phyloP scores from a whole-genome alignment of 2,329 filamentous ascomycete genomes.

The Calonectria pteridis region DNA sequence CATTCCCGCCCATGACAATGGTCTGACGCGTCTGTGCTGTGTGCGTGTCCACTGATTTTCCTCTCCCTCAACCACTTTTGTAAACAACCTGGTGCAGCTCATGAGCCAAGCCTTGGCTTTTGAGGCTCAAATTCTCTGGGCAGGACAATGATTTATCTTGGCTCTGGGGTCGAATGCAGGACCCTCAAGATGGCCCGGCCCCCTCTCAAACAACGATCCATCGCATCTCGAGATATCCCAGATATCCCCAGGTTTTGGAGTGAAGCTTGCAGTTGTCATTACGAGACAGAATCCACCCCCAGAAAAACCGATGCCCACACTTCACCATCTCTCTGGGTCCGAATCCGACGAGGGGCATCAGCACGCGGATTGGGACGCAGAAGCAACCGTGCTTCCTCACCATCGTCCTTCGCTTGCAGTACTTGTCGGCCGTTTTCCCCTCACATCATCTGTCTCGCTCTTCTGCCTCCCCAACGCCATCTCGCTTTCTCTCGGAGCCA shows the following conservation, averaged over 20 bases:
- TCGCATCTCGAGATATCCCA: conserved; percentile 26
- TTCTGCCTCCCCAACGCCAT: background rate
- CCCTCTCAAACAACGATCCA: conserved; percentile 4
- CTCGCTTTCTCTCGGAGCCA: conserved; percentile 3
- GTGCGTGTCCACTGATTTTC: background rate
- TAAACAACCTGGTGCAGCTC: background rate
- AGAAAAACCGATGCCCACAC: conserved; percentile 13
- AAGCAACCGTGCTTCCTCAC: background rate
- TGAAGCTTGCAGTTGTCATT: conserved; percentile 16
- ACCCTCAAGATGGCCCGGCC: conserved; percentile 9
- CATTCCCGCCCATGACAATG: background rate
- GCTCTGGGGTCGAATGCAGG: conserved; percentile 15
- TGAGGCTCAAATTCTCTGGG: conserved; percentile 26
- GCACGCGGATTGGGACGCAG: background rate
- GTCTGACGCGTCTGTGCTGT: background rate
- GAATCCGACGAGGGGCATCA: background rate
- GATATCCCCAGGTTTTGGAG: conserved; percentile 25
- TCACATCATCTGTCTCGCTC: background rate
- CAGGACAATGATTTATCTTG: conserved; percentile 1
- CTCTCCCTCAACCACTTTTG: background rate
- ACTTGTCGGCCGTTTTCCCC: background rate
- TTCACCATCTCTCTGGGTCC: background rate
- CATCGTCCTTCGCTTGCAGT: background rate
- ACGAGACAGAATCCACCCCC: conserved; percentile 31
- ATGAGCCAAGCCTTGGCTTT: conserved; percentile 17